A percentile compares a stretch with the other conserved stretches of the same genome.
Evolutionary conservation across 2,329 filamentous ascomycete genomes (phyloP).

Genomic region (Zelopaecilomyces penicillatus): DNA sequence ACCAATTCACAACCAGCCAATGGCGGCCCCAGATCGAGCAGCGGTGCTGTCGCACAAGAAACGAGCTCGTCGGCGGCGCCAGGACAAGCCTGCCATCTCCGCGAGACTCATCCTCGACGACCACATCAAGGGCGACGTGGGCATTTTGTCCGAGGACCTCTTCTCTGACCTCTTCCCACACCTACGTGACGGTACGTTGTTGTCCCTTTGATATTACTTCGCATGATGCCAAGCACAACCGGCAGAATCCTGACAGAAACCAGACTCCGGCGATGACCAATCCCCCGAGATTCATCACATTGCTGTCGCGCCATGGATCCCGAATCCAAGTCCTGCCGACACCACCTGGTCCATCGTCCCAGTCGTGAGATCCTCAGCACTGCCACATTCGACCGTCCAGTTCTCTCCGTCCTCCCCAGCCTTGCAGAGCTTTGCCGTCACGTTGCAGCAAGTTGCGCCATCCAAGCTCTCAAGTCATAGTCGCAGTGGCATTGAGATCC

Average conservation of each 20-base stretch:
- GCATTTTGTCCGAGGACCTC: constrained; percentile 78
- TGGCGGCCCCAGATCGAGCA: constrained; percentile 21
- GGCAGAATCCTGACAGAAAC: background rate
- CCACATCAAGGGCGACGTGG: constrained; percentile 75
- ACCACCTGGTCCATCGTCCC: constrained; percentile 81
- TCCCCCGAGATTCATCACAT: constrained; percentile 48
- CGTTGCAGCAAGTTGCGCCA: constrained; percentile 63
- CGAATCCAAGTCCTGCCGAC: constrained; percentile 48
- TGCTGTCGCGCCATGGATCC: constrained; percentile 66
- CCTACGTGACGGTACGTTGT: constrained; percentile 41
- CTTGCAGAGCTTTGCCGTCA: constrained; percentile 70
- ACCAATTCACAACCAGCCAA: constrained; percentile 9
- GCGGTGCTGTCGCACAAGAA: constrained; percentile 23
- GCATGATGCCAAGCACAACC: background rate
- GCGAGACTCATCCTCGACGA: constrained; percentile 80
- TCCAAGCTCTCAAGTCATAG: constrained; percentile 66
- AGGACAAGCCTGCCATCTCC: constrained; percentile 67
- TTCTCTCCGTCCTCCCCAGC: constrained; percentile 64
- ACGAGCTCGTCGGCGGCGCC: constrained; percentile 44
- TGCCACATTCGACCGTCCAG: constrained; percentile 70
- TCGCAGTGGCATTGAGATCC: constrained; percentile 73
- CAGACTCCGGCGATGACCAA: constrained; percentile 26
- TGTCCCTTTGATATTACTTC: background rate
- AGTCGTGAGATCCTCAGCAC: constrained; percentile 53
- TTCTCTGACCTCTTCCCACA: constrained; percentile 72